These are phyloP conservation scores for Lunularia cruciata DNA, from an alignment of 225 moss, liverwort and hornwort genomes.

Conservation along the genomic window DNA sequence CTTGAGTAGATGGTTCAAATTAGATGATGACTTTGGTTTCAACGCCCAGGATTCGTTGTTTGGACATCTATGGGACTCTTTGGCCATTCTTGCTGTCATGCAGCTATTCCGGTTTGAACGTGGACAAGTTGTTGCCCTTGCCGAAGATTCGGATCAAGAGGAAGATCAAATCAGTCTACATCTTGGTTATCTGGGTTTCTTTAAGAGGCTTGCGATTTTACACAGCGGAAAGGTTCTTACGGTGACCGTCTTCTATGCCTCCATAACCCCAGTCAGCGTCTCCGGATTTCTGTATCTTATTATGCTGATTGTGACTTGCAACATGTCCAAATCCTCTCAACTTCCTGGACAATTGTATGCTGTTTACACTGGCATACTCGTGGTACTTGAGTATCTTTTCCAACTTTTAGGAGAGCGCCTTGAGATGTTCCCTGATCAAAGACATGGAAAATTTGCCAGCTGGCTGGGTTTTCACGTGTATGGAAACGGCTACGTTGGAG, in stretches of 20 bases:
- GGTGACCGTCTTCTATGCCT: constrained; percentile 73
- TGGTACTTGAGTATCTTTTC: constrained; percentile 69
- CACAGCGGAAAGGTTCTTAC: constrained; percentile 83
- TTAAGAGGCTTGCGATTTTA: constrained; percentile 72
- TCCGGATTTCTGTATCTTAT: constrained; percentile 85
- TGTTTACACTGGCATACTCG: constrained; percentile 71
- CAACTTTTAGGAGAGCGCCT: constrained; percentile 81
- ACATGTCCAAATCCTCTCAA: constrained; percentile 86
- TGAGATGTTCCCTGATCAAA: constrained; percentile 76
- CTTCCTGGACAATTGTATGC: constrained; percentile 76
- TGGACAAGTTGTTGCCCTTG: constrained; percentile 45
- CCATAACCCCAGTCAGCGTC: constrained; percentile 83
- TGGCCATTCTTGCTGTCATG: constrained; percentile 82
- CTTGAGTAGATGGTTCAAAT: constrained; percentile 53
- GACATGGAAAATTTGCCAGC: constrained; percentile 74
- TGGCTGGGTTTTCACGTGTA: constrained; percentile 85
- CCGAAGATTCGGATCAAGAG: constrained; percentile 47
- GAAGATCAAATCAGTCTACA: constrained; percentile 31
- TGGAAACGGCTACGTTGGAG: constrained; percentile 60
- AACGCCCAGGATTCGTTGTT: constrained; percentile 65
- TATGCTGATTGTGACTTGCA: constrained; percentile 82
- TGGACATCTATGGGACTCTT: constrained; percentile 83
- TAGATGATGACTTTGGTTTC: constrained; percentile 78
- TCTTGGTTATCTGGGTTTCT: constrained; percentile 45
- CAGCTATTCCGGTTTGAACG: constrained; percentile 90